Evolutionary conservation across 306 rosid species (phyloP), one percentile per base, ranked within the genome.

Genomic region (Vicia faba): DNA sequence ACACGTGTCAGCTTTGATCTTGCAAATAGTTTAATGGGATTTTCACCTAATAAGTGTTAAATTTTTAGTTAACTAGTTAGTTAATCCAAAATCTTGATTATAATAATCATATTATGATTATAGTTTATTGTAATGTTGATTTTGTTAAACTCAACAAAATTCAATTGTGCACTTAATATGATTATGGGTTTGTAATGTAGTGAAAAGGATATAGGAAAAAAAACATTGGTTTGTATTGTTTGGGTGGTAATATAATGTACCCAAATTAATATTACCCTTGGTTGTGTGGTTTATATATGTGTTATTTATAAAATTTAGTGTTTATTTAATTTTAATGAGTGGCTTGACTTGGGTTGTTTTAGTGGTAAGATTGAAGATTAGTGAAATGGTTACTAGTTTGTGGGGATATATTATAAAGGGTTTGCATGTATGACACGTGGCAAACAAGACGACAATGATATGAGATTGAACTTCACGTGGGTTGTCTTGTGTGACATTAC

Each of bases 1-100:
- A 93, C 86, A 72, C 99, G 99, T 86, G 99, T 93, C 87, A 86
- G 73, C 51, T 86, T 72, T 7, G 95, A 93, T 75, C 72, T 88
- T 18, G 86, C 81, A 0, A 84, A 84, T 26, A 64, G 72, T 1
- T n/a, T 77, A 2, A 79, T 93, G 28, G 98, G 82, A 8, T 93
- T 93, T 83, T 80, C 99, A 1, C 61, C 91, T 35, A 80, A 73
- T 43, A 88, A 88, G 11, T 93, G 98, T 64, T 93, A 65, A 75
- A 55, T 14, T 12, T 10, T 10, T 59, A 38, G 78, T 70, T 80
- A 70, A 26, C 80, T n/a, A n/a, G n/a, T n/a, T n/a, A n/a, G n/a
- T n/a, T n/a, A n/a, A n/a, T 77, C 64, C n/a, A 2, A 8, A n/a
- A 36, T 12, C 15, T 40, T 46, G 3, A 44, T 6, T 18, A 18